Evolutionary conservation across 2,329 filamentous ascomycete genomes (phyloP).

Genomic region (Waltergamsia citrina): DNA sequence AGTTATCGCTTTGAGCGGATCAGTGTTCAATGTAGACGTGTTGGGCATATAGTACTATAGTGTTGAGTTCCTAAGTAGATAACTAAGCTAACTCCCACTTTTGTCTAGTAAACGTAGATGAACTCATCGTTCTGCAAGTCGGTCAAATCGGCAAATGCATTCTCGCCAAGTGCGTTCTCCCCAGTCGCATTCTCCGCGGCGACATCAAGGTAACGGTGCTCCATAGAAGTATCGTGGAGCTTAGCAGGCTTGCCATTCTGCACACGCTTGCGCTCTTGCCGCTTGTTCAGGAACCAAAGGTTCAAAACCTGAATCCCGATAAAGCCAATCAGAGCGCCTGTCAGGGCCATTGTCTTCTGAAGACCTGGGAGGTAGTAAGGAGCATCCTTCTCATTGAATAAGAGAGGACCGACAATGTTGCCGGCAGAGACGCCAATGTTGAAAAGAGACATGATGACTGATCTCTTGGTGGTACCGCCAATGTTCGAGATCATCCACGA

Average conservation of each 20-base stretch:
- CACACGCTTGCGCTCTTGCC: slow-evolving; percentile 44
- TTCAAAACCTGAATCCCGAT: slow-evolving; percentile 44
- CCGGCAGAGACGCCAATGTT: slow-evolving; percentile 53
- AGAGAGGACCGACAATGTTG: slow-evolving; percentile 57
- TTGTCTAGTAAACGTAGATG: slow-evolving; percentile 49
- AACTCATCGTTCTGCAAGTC: slow-evolving; percentile 61
- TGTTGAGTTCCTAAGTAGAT: no score
- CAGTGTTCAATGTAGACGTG: no score
- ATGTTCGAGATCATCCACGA: slow-evolving; percentile 64
- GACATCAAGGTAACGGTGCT: slow-evolving; percentile 30
- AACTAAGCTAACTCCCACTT: no score
- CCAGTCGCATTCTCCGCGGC: slow-evolving; percentile 7
- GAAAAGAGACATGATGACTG: slow-evolving; percentile 53
- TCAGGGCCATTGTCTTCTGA: slow-evolving; percentile 43
- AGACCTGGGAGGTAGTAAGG: slow-evolving; percentile 50
- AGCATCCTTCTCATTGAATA: slow-evolving; percentile 49
- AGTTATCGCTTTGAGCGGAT: no score
- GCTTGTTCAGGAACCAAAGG: slow-evolving; percentile 45
- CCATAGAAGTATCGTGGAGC: slow-evolving; percentile 53
- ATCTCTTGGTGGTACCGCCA: slow-evolving; percentile 58
- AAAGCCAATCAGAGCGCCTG: slow-evolving; percentile 40
- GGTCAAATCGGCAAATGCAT: slow-evolving; percentile 50
- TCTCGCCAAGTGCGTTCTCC: slow-evolving; percentile 27
- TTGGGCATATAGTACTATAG: no score
- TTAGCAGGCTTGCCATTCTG: slow-evolving; percentile 49